Base-by-base conservation (phyloP, 441 rosid species). In the Theobroma grandiflorum region DNA sequence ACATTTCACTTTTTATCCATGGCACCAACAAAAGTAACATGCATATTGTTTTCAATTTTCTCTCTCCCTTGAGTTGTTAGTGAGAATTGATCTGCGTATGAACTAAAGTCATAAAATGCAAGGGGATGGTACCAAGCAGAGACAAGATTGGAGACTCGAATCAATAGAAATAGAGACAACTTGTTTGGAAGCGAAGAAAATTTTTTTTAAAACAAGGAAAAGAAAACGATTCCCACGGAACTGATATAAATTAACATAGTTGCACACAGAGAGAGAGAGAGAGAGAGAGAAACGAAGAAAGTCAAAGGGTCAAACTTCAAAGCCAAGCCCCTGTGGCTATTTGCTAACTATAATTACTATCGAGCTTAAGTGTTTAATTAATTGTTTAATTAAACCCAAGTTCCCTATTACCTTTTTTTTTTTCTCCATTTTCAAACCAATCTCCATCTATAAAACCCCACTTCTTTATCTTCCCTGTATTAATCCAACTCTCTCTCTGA, bases 231-330 rank as follows among this genome's bases (percentile, higher is more conserved):
- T 66, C 45, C 79, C 75, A 74, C 45, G 33, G 71, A 50, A 80
- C 26, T 33, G 18, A 66, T 12, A 64, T 26, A 68, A 59, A 2
- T 47, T 6, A 66, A 15, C 11, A 10, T 65, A 72, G 43, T 16
- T 15, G 2, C 9, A 47, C 18, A 69, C 43, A 77, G 45, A 80
- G 45, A 61, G 57, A 71, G 31, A 67, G 40, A 49, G 31, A 58
- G 31, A 26, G 31, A 26, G 31, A 26, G 31, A 26, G 31, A 16
- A 73, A 31, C 31, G 1, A n/a, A 16, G 55, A 90, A 87, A 87
- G 95, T 91, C 95, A 91, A 87, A 88, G 86, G 81, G 95, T 93
- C 98, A 92, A 91, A 92, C 78, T 79, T 90, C 66, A 73, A 84
- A 88, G 82, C 86, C 31, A 26, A 26, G 0, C 31, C 31, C 83